Conservation (phyloP, 2,329 filamentous ascomycete genomes). For the Tricladium varicosporioides region DNA sequence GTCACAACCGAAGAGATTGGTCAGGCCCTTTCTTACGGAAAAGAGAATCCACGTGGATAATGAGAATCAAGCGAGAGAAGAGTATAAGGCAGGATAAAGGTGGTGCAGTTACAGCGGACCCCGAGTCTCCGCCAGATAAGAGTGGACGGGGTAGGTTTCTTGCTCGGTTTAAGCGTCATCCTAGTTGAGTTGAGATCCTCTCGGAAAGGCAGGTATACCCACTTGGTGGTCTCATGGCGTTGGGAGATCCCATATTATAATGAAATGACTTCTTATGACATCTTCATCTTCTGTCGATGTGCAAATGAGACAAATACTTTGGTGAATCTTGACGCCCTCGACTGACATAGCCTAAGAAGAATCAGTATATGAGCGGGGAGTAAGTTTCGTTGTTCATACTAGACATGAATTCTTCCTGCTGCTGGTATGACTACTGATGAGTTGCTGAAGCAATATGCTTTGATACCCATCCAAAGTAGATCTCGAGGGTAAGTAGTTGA, state of each 20-base stretch:
- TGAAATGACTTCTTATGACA: not conserved
- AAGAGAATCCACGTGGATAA: constrained; percentile 48
- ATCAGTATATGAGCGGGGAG: no score
- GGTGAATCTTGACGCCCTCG: no score
- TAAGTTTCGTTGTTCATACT: no score
- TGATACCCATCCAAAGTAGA: no score
- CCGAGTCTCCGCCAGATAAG: constrained; percentile 17
- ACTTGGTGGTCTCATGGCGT: not conserved
- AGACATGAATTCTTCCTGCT: no score
- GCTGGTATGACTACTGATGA: no score
- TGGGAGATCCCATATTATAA: not conserved
- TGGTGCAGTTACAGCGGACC: constrained; percentile 17
- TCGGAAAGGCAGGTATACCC: no score
- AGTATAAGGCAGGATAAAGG: constrained; percentile 23
- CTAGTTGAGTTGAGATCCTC: constrained; percentile 17
- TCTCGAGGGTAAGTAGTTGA: not conserved
- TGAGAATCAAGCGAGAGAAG: constrained; percentile 41
- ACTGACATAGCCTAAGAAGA: no score
- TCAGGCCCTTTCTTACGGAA: constrained; percentile 38
- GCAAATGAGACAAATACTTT: not conserved
- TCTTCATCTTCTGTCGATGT: not conserved
- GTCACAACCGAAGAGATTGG: constrained; percentile 23
- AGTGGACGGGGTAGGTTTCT: constrained; percentile 25
- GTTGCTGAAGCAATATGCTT: no score
- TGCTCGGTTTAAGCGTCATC: constrained; percentile 28